Base-by-base conservation (phyloP, 257 asterid species). In the Linderniella brevidens region DNA sequence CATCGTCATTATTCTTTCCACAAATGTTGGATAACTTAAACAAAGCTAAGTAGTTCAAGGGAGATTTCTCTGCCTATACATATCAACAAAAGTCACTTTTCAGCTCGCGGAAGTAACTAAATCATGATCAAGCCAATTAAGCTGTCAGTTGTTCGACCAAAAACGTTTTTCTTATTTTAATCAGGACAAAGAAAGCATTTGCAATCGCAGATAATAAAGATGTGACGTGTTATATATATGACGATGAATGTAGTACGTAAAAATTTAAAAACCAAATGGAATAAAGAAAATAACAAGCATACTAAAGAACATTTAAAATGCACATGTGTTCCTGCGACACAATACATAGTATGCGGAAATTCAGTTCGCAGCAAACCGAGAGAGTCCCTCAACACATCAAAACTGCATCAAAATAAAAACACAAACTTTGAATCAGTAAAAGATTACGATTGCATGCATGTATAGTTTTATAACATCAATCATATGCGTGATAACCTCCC, bases 291-390 rank as follows among this genome's bases (percentile, higher is more conserved):
- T 2, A 25, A 25, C 4, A 25, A 25, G 32, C 32, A 25, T 25
- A 3, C 3, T 25, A 25, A 25, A 25, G 6, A 25, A 25, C 32
- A 25, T 25, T 25, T 25, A 6, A 6, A 25, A 6, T 64, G 73
- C 52, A 82, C 97, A 74, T 90, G 98, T n/a, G 98, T 81, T 53
- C 98, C 98, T 5, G 96, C 79, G 40, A 85, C 66, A 11, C 94
- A 79, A 50, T 76, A 85, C 6, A 72, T 66, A 1, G 94, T 70
- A 57, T 88, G 96, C 8, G 98, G 93, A 57, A 88, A 88, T 54
- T 80, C 93, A 0, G 94, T 72, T 40, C 98, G 92, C 55, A 81
- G 79, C 68, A 90, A 49, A 42, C 96, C 94, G 67, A 90, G 68
- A 0, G 87, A 69, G 63, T 90, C 98, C 0, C 74, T 93, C 58